phyloP scores from a whole-genome alignment of 1,139 yeast genomes.

The Kluyveromyces sp. region DNA sequence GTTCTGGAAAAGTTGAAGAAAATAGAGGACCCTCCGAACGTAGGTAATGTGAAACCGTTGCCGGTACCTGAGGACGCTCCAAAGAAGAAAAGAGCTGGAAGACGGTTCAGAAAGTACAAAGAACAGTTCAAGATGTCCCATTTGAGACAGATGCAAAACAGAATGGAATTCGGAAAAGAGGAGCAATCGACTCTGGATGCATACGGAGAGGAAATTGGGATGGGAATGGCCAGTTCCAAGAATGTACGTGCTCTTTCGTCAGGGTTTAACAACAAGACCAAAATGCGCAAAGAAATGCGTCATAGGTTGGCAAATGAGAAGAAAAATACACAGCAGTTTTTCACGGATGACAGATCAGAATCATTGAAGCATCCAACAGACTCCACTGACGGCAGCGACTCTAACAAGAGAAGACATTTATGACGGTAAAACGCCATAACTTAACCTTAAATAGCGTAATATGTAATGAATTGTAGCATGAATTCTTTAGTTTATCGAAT shows the following conservation, averaged over 20 bases:
- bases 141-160: slow-evolving; percentile 73
- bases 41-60: slow-evolving; percentile 61
- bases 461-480: no score
- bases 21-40: slow-evolving; percentile 71
- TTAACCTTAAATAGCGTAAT: no score
- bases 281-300: slow-evolving; percentile 48
- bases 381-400: not conserved
- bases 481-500: no score
- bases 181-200: slow-evolving; percentile 59
- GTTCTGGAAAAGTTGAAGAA: slow-evolving; percentile 61
- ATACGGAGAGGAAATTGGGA: slow-evolving; percentile 74
- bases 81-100: slow-evolving; percentile 84
- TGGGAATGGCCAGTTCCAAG: slow-evolving; percentile 53
- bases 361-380: not conserved
- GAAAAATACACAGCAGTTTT: not conserved
- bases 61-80: slow-evolving; percentile 76
- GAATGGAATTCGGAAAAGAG: slow-evolving; percentile 71
- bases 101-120: slow-evolving; percentile 68
- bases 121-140: slow-evolving; percentile 79
- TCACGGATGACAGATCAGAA: slow-evolving; percentile 2
- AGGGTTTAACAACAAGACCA: slow-evolving; percentile 41
- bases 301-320: slow-evolving; percentile 34
- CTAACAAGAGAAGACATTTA: no score
- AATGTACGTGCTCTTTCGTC: slow-evolving; percentile 13
- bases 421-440: no score